Conservation (phyloP, 1,284 basidiomycete genomes). For the Heterobasidion annosum region DNA sequence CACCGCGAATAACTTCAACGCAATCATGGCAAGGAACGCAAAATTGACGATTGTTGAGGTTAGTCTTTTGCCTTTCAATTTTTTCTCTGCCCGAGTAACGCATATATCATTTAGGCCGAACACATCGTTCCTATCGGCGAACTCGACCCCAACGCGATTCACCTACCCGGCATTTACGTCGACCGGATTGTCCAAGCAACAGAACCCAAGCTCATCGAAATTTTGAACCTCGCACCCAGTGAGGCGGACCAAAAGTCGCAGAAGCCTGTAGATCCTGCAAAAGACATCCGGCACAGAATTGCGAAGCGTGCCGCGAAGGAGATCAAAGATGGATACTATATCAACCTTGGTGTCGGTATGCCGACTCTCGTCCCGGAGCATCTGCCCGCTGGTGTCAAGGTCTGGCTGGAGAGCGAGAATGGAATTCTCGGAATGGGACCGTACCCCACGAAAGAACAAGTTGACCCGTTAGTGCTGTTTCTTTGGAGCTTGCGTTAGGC, state of each 20-base stretch:
- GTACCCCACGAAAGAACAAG: slow-evolving; percentile 77
- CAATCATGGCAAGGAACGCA: slow-evolving; percentile 83
- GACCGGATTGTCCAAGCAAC: slow-evolving; percentile 78
- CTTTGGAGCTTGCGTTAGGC: not conserved
- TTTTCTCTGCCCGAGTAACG: not conserved
- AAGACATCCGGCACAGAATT: slow-evolving; percentile 58
- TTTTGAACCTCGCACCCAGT: slow-evolving; percentile 55
- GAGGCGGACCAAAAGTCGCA: slow-evolving; percentile 12
- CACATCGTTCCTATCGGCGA: slow-evolving; percentile 84
- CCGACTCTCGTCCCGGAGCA: slow-evolving; percentile 83
- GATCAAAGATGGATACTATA: slow-evolving; percentile 81
- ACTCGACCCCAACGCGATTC: slow-evolving; percentile 76
- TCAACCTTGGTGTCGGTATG: slow-evolving; percentile 71
- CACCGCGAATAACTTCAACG: slow-evolving; percentile 83
- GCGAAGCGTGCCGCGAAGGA: slow-evolving; percentile 81
- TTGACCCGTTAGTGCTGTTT: slow-evolving; percentile 67
- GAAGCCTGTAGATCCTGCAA: slow-evolving; percentile 37
- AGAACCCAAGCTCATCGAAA: slow-evolving; percentile 72
- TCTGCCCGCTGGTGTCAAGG: slow-evolving; percentile 63
- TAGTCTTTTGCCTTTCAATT: slow-evolving; percentile 5
- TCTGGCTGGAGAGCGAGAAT: slow-evolving; percentile 93
- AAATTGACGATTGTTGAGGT: slow-evolving; percentile 87
- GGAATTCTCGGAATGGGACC: slow-evolving; percentile 93
- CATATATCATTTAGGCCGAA: slow-evolving; percentile 51
- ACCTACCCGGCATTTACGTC: slow-evolving; percentile 84